These are phyloP conservation scores for Hanseniaspora mollemarum DNA, from an alignment of 805 yeast species.

Conservation along the genomic window DNA sequence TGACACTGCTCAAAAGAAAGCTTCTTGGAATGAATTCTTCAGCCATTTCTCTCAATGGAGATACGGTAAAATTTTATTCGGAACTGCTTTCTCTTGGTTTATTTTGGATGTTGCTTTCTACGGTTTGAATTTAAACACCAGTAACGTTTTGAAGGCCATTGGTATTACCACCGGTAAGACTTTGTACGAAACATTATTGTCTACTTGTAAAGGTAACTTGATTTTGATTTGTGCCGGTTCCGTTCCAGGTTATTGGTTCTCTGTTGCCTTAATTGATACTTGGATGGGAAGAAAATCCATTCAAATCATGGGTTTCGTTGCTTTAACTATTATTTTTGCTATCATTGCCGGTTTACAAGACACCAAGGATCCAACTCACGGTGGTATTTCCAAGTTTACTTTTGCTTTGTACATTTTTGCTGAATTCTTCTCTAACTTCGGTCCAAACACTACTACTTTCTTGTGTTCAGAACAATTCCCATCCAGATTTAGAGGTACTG, in stretches of 20 bases:
- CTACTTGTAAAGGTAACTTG: slow-evolving; percentile 83
- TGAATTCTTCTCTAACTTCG: slow-evolving; percentile 84
- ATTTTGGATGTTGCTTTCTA: slow-evolving; percentile 81
- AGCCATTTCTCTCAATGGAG: slow-evolving; percentile 75
- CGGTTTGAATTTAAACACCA: slow-evolving; percentile 76
- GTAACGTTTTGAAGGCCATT: slow-evolving; percentile 66
- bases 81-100: slow-evolving; percentile 90
- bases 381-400: slow-evolving; percentile 22
- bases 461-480: slow-evolving; percentile 86
- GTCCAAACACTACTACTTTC: slow-evolving; percentile 88
- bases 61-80: slow-evolving; percentile 68
- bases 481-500: slow-evolving; percentile 89
- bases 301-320: slow-evolving; percentile 62
- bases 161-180: slow-evolving; percentile 68
- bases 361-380: slow-evolving; percentile 55
- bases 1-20: slow-evolving; percentile 53
- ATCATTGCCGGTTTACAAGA: slow-evolving; percentile 37
- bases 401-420: slow-evolving; percentile 51
- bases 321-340: slow-evolving; percentile 57
- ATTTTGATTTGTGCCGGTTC: slow-evolving; percentile 91
- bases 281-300: slow-evolving; percentile 70
- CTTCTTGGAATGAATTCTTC: slow-evolving; percentile 63
- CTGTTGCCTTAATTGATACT: slow-evolving; percentile 68
- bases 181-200: slow-evolving; percentile 58
- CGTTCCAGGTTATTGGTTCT: slow-evolving; percentile 84